A percentile compares a stretch with the other conserved stretches of the same genome.
phyloP scores from a whole-genome alignment of 352 stramenopile genomes.

The Phytopythium helicoides region DNA sequence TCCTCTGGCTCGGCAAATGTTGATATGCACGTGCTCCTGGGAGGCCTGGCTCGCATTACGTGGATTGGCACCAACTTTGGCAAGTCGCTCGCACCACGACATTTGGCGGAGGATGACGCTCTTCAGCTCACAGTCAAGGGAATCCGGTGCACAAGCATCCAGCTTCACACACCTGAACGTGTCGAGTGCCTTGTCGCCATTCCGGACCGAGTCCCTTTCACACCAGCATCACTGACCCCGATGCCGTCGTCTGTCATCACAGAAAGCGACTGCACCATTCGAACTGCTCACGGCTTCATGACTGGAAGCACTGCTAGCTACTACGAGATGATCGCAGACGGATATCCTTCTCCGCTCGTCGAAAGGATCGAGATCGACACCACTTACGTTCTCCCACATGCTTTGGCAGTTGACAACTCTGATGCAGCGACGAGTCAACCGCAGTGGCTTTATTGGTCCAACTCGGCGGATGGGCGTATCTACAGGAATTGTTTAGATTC shows the following conservation, averaged over 20 bases:
- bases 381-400: conserved; percentile 38
- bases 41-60: conserved; percentile 34
- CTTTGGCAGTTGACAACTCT: conserved; percentile 41
- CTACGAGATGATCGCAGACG: conserved; percentile 46
- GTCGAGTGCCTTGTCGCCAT: conserved; percentile 65
- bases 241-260: conserved; percentile 11
- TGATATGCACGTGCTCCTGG: conserved; percentile 26
- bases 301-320: conserved; percentile 36
- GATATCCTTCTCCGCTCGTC: conserved; percentile 51
- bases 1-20: not conserved
- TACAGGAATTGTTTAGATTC: conserved; percentile 56
- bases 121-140: conserved; percentile 38
- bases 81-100: not conserved
- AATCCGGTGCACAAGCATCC: conserved; percentile 39
- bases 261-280: conserved; percentile 46
- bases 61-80: conserved; percentile 67
- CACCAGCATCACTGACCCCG: not conserved
- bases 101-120: conserved; percentile 16
- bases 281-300: conserved; percentile 49
- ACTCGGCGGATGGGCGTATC: conserved; percentile 56
- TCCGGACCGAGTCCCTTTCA: conserved; percentile 19
- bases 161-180: conserved; percentile 27
- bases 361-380: conserved; percentile 35
- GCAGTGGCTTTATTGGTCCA: conserved; percentile 71
- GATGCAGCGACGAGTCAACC: not conserved